Percentiles rank a stretch among this genome's conserved stretches.
phyloP scores from a whole-genome alignment of 371 early-diverging fungal species.

The Paraphysoderma sedebokerense region DNA sequence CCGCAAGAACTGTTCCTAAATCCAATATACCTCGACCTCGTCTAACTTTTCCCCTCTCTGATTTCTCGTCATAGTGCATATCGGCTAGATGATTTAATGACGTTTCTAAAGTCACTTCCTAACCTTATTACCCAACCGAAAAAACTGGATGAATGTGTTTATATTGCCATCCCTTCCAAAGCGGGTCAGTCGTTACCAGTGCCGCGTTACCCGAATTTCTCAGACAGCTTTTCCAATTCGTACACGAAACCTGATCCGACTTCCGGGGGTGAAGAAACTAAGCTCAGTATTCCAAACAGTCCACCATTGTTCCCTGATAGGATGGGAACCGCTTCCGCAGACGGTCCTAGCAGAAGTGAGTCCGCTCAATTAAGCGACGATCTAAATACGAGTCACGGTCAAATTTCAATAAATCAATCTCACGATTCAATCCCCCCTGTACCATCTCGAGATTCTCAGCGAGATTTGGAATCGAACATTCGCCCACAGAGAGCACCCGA shows the following conservation, averaged over 20 bases:
- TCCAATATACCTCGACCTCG: constrained; percentile 1
- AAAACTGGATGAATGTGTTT: constrained; percentile 36
- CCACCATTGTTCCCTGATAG: no score
- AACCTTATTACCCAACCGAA: constrained; percentile 27
- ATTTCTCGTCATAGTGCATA: constrained; percentile 1
- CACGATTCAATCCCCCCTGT: neutral
- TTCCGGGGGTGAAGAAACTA: no score
- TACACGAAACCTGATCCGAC: no score
- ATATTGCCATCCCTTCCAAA: constrained; percentile 8
- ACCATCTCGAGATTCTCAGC: no score
- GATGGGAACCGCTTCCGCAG: no score
- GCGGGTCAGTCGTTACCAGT: constrained; percentile 5
- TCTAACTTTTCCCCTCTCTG: neutral
- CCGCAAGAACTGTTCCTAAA: constrained; percentile 10
- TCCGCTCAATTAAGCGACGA: neutral
- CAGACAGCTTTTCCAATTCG: no score
- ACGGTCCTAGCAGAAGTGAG: neutral
- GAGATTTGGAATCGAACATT: no score
- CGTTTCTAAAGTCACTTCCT: neutral
- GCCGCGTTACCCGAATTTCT: constrained; percentile 11
- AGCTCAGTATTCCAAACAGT: no score
- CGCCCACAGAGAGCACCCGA: no score
- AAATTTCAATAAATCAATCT: neutral
- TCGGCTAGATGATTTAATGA: neutral
- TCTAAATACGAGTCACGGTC: neutral